Base-by-base conservation (phyloP, 768 basidiomycete species). In the Tylopilus sp. region DNA sequence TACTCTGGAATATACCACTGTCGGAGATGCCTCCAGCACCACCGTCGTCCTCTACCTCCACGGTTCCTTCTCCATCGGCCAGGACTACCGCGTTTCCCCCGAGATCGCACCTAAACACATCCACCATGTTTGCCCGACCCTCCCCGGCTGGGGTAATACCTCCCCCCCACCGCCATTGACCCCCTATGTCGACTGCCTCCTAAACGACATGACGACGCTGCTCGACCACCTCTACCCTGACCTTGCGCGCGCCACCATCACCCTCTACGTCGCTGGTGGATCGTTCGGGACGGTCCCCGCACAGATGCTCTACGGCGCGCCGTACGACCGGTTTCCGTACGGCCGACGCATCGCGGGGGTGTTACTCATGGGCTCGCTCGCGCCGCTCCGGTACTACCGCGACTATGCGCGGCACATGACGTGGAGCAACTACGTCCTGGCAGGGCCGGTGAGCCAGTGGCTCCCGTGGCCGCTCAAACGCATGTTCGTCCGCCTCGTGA, bases 61-160 rank as follows among this genome's bases (percentile, higher is more conserved):
- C 56, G 80, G 80, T n/a, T 69, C 69, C 6, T 81, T 83, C 61
- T 65, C 71, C 33, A 57, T 81, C n/a, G 82, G 68, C 28, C 8
- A 72, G 26, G 74, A 75, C 5, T 63, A 69, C 28, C 56, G 52
- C 1, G 57, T 69, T 8, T 69, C 74, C 3, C 69, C 62, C 13
- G 57, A 64, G 25, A 57, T 79, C 50, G 30, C 69, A 10, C 68
- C 74, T 15, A 75, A 71, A 55, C 59, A 72, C 40, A 63, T 78
- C 4, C 80, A 79, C 57, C 67, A 68, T 45, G 60, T 83, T 36
- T 70, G 75, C 11, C 80, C 80, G 3, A 78, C 81, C 10, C 75
- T 83, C 28, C 77, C 79, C 20, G 82, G 80, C 2, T 83, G 82
- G 81, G 81, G 81, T 3, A 71, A 71, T 40, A 76, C 81, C 6